A percentile compares a stretch with the other conserved stretches of the same genome.
Evolutionary conservation across 2,329 filamentous ascomycete species (phyloP).

Genomic region (Cadophora luteo-olivacea): DNA sequence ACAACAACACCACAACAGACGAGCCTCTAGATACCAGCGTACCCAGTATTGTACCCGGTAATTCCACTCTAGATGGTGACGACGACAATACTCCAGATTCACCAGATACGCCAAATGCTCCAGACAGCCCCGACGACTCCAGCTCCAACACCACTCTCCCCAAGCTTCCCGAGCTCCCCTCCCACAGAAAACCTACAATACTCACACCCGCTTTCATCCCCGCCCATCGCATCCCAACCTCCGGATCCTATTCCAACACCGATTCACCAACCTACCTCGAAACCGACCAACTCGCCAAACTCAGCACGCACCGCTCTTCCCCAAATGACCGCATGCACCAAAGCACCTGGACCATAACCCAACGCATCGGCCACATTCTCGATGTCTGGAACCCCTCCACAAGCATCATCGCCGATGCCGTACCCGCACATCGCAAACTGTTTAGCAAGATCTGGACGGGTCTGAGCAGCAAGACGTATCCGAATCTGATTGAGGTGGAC

Average conservation of each 20-base stretch:
- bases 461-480: conserved; percentile 22
- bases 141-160: not conserved
- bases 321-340: conserved; percentile 15
- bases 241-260: conserved; percentile 32
- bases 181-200: not conserved
- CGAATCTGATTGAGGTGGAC: conserved; percentile 32
- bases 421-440: conserved; percentile 21
- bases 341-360: conserved; percentile 31
- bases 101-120: too few species aligned
- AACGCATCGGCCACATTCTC: conserved; percentile 11
- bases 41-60: not conserved
- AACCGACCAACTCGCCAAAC: conserved; percentile 27
- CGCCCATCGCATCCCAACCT: conserved; percentile 18
- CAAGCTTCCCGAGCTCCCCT: not conserved
- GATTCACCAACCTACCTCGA: conserved; percentile 15
- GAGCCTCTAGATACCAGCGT: not conserved
- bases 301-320: not conserved
- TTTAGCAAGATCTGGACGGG: conserved; percentile 24
- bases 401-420: conserved; percentile 28
- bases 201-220: conserved; percentile 27
- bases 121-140: not conserved
- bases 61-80: not conserved
- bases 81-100: not conserved
- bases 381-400: conserved; percentile 16
- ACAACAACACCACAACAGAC: conserved; percentile 1